Base-by-base conservation (phyloP, 306 rosid genomes). In the Carpinus fangiana region DNA sequence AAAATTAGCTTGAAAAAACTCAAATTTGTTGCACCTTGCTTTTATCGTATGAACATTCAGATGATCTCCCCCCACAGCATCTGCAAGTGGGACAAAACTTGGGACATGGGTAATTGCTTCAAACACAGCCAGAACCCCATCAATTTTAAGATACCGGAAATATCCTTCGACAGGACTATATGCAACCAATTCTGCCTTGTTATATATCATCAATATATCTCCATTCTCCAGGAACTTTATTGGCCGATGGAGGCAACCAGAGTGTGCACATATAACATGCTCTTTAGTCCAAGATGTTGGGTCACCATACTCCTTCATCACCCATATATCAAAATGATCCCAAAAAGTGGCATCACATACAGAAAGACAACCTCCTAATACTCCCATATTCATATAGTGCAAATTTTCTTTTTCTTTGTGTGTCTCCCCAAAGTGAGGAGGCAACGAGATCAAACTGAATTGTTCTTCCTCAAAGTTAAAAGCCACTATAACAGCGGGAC, bases 341-440 rank as follows among this genome's bases (percentile, higher is more conserved):
- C 38, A 45, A 18, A 38, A 36, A 66, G 23, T 17, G 48, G 18
- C 21, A 18, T 66, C 74, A 67, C 52, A 76, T 14, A 76, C 70
- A 76, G 23, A n/a, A 26, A 76, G 80, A 52, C 45, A 52, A 41
- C 18, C 74, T 4, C 64, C 73, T 36, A 76, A 36, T 12, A 53
- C 66, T 67, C 59, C 74, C 74, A 76, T 20, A 12, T 61, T 52
- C 48, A 48, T 14, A 64, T 45, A 43, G 23, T 36, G 62, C 61
- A 57, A 76, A 51, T 28, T 12, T 21, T 31, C 9, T 18, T 10
- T 66, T 31, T 48, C 59, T 71, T 48, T 46, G 45, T 16, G 64
- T 41, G 46, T 18, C 28, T 66, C 71, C 20, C 65, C 73, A 9
- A 50, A 53, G 34, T 36, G 57, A 20, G 66, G 28, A 66, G 80